Percentiles rank a stretch among this genome's conserved stretches.
These are phyloP conservation scores for Colletotrichum sp. DNA, from an alignment of 2,329 filamentous ascomycete genomes.

Conservation along the genomic window DNA sequence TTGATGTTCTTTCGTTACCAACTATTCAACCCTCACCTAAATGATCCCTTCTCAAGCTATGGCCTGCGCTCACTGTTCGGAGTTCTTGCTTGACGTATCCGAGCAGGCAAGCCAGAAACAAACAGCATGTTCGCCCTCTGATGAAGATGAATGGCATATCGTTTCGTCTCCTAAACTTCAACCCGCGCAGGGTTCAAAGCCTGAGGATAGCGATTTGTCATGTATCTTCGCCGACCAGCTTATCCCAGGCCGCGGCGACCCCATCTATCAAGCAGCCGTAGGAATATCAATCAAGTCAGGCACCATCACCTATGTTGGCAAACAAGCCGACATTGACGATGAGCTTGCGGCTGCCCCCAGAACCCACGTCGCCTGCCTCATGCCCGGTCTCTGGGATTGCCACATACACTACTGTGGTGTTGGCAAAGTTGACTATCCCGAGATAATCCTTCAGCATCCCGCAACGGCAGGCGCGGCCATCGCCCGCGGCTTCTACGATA, in stretches of 20 bases:
- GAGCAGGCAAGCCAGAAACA: accelerated
- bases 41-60: not conserved
- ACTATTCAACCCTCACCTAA: not conserved
- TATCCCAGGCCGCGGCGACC: not conserved
- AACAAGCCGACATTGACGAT: not conserved
- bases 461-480: not conserved
- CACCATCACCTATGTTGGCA: not conserved
- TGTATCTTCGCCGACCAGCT: not conserved
- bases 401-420: not conserved
- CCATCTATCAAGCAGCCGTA: not conserved
- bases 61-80: not conserved
- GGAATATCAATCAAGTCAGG: not conserved
- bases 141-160: not conserved
- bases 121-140: not conserved
- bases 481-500: not conserved
- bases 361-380: not conserved
- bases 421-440: not conserved
- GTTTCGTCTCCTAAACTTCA: not conserved
- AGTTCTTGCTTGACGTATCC: not conserved
- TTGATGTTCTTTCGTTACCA: not conserved
- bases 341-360: not conserved
- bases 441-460: not conserved
- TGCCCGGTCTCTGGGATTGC: not conserved
- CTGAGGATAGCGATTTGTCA: not conserved
- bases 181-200: not conserved